phyloP scores from a whole-genome alignment of 129 eudicot species.

The Artemisia argyi region DNA sequence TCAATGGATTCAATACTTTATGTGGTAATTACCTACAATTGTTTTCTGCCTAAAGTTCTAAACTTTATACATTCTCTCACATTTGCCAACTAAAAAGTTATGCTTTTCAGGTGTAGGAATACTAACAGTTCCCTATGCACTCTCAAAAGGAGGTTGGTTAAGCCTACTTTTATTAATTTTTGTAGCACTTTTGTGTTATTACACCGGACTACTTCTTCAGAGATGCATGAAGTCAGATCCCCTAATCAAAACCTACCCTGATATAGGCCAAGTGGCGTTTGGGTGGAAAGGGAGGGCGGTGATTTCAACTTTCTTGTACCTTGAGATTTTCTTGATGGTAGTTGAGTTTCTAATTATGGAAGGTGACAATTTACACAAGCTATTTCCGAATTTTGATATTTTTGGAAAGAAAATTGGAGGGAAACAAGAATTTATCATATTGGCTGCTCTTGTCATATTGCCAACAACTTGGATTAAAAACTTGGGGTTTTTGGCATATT shows the following conservation, averaged over 20 bases:
- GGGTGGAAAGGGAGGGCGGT: conserved; percentile 53
- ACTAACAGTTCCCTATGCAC: conserved; percentile 53
- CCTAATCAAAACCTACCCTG: conserved; percentile 42
- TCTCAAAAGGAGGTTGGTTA: conserved; percentile 65
- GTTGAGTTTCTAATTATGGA: conserved; percentile 59
- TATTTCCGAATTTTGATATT: conserved; percentile 40
- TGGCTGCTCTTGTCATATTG: conserved; percentile 37
- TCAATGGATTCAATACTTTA: conserved; percentile 63
- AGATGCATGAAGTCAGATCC: conserved; percentile 44
- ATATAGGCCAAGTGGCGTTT: conserved; percentile 62
- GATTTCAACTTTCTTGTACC: conserved; percentile 50
- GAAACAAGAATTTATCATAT: conserved; percentile 40
- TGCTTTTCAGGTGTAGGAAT: conserved; percentile 45
- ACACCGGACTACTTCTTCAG: conserved; percentile 54
- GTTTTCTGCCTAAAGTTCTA: background rate
- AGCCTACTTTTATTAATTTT: conserved; percentile 38
- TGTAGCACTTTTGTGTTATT: conserved; percentile 48
- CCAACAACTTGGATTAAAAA: conserved; percentile 53
- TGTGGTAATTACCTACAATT: conserved; percentile 34
- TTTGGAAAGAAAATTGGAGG: conserved; percentile 38
- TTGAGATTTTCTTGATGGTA: conserved; percentile 55
- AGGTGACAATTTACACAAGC: conserved; percentile 42
- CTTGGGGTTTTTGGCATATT: conserved; percentile 48
- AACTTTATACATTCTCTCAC: background rate
- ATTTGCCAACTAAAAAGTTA: background rate